Evolutionary conservation across 805 yeast species (phyloP).

Genomic region (Candida ortonii): DNA sequence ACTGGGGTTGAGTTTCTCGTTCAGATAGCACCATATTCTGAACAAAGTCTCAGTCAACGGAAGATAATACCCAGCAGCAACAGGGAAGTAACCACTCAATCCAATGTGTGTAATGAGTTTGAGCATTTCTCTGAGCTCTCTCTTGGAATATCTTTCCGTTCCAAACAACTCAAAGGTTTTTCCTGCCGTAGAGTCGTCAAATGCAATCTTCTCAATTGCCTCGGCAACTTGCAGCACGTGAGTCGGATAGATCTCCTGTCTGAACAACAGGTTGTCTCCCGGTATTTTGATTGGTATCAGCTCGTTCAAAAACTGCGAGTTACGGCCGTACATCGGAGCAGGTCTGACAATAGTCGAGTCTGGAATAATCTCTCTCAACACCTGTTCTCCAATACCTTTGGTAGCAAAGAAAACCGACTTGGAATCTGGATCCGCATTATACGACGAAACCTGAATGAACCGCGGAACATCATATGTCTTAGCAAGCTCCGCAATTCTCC

Average conservation of each 20-base stretch:
- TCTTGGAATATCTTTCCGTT: conserved; percentile 57
- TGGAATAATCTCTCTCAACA: conserved; percentile 64
- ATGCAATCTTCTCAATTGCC: conserved; percentile 76
- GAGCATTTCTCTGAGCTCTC: conserved; percentile 68
- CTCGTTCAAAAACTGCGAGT: conserved; percentile 65
- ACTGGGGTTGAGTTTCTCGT: conserved; percentile 45
- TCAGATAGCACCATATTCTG: conserved; percentile 32
- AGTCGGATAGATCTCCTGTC: conserved; percentile 68
- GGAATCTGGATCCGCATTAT: conserved; percentile 69
- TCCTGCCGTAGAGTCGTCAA: conserved; percentile 77
- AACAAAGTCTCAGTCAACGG: conserved; percentile 40
- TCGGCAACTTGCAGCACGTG: conserved; percentile 75
- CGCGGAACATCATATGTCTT: conserved; percentile 71
- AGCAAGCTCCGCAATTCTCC: conserved; percentile 71
- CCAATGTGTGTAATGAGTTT: conserved; percentile 43
- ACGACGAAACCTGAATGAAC: conserved; percentile 73
- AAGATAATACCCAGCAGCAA: conserved; percentile 35
- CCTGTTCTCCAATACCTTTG: conserved; percentile 74
- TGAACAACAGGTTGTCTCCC: conserved; percentile 64
- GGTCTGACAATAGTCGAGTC: conserved; percentile 85
- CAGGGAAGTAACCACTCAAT: conserved; percentile 35
- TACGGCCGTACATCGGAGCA: conserved; percentile 72
- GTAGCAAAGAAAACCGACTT: conserved; percentile 72
- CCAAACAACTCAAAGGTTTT: conserved; percentile 74
- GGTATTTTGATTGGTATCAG: conserved; percentile 53